A percentile compares a stretch with the other conserved stretches of the same genome.
Evolutionary conservation across 306 rosid genomes (phyloP).

Genomic region (Fagus sylvatica): DNA sequence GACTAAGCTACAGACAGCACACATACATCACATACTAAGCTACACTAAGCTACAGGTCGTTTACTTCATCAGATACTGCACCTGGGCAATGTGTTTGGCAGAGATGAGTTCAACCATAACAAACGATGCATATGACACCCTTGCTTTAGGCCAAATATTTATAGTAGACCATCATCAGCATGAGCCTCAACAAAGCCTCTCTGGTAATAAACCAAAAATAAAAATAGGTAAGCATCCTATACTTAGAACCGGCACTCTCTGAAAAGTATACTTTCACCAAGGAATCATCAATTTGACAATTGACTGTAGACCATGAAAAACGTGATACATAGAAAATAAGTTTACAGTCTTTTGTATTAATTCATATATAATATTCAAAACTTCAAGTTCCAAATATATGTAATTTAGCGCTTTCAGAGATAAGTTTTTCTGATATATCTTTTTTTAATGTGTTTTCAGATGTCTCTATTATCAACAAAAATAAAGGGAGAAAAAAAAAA

Average conservation of each 20-base stretch:
- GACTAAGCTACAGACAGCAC: too few species aligned
- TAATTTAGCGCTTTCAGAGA: background rate
- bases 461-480: too few species aligned
- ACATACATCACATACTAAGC: too few species aligned
- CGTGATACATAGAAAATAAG: background rate
- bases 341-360: background rate
- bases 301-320: background rate
- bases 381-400: background rate
- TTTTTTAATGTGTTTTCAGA: too few species aligned
- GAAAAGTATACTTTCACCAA: too few species aligned
- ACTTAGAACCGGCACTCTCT: too few species aligned
- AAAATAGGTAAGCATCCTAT: conserved; percentile 12
- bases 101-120: conserved; percentile 91
- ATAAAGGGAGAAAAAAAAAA: too few species aligned
- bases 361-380: background rate
- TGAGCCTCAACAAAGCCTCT: conserved; percentile 94
- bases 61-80: too few species aligned
- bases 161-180: conserved; percentile 86
- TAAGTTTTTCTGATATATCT: background rate
- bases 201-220: conserved; percentile 39
- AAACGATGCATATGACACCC: conserved; percentile 95
- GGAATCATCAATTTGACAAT: too few species aligned
- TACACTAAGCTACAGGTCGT: too few species aligned
- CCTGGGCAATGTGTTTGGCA: conserved; percentile 96
- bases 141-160: conserved; percentile 94